phyloP scores from a whole-genome alignment of 345 rosid genomes.

The Rhizophora mangle region DNA sequence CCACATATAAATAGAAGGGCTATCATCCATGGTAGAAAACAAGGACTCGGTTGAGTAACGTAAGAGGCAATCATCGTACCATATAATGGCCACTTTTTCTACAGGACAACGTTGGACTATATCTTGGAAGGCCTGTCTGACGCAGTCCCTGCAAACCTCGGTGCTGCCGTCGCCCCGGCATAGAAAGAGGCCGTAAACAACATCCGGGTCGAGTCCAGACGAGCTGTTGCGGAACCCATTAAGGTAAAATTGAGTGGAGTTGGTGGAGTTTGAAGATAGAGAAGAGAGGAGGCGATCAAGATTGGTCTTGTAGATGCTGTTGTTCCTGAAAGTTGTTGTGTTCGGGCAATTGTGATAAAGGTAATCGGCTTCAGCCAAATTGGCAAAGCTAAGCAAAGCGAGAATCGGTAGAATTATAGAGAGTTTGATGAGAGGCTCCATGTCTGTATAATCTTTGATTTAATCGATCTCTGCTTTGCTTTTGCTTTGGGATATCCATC shows the following conservation, averaged over 20 bases:
- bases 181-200: constrained; percentile 31
- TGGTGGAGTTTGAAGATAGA: constrained; percentile 23
- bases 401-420: neutral
- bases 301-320: constrained; percentile 20
- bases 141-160: constrained; percentile 19
- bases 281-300: constrained; percentile 23
- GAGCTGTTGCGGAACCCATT: constrained; percentile 24
- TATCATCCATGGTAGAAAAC: neutral
- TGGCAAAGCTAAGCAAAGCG: no score
- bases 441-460: neutral
- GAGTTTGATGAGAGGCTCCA: neutral
- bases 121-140: constrained; percentile 11
- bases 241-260: neutral
- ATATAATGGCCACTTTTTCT: constrained; percentile 17
- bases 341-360: constrained; percentile 7
- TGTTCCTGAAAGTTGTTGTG: constrained; percentile 9
- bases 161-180: constrained; percentile 33
- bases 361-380: neutral
- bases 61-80: constrained; percentile 35
- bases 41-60: constrained; percentile 22
- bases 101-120: constrained; percentile 21
- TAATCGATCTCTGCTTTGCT: no score
- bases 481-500: no score
- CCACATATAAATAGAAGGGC: neutral
- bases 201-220: constrained; percentile 10